Base-by-base conservation (phyloP, 805 yeast species). In the Suhomyces sp. region DNA sequence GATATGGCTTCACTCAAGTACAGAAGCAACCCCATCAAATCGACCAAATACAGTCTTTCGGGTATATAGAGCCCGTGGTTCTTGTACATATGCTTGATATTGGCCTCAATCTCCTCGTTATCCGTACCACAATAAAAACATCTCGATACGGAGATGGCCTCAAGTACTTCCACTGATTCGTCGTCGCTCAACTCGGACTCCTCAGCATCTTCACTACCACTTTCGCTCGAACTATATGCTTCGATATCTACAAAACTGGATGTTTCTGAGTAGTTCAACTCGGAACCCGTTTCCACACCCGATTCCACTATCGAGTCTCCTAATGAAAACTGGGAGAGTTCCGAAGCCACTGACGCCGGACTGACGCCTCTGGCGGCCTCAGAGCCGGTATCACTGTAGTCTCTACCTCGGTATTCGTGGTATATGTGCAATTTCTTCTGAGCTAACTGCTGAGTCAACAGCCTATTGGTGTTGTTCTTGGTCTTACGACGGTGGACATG, bases 71-170 rank as follows among this genome's bases (percentile, higher is more conserved):
- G 65, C 0, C 81, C 81, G 58, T 77, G 81, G n/a, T 56, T 57
- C 39, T 60, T 66, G 58, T 64, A 72, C 81, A 77, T 76, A 57
- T 77, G 81, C 46, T 61, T 68, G 31, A 75, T 57, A 53, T 85
- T 85, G 33, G 72, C 76, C 58, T 84, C 88, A 15, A 83, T 63
- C 25, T 80, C 82, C 12, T 64, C 70, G 54, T 82, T 79, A 48
- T 79, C 73, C 25, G 69, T 60, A 25, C 84, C 86, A 68, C 89
- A 84, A 57, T 73, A 84, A 44, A 83, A 76, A 59, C 89, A 84
- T 41, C 74, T 72, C 0, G 79, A 75, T 37, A 72, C 62, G 13
- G 86, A 81, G 17, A 81, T 75, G 10, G 78, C 78, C 13, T 56
- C 56, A 4, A 56, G 49, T 2, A 59, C 57, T 9, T 65, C 67